Evolutionary conservation across 805 yeast species (phyloP), one percentile per base, ranked within the genome.

Genomic region (Cyberlindnera nakhonratchasimensis): DNA sequence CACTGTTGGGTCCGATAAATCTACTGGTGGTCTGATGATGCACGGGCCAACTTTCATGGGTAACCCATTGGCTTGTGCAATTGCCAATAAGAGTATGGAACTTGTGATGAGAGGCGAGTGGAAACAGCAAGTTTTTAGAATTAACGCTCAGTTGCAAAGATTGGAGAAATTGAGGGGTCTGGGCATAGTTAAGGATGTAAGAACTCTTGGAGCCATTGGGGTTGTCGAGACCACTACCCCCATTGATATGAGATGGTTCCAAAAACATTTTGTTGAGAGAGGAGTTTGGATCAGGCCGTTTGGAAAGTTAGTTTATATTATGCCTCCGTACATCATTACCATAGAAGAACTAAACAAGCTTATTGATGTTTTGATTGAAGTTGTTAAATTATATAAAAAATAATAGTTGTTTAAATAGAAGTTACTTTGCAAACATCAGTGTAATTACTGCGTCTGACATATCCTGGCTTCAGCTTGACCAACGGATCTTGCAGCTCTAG

Each of bases 41-140:
- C 62, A 57, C 37, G 61, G 62, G 3, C 59, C 61, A 20, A 59
- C 63, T 0, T 59, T 56, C 35, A 56, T 54, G 58, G 62, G 53
- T 8, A 59, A 54, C 38, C 59, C 62, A 3, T 42, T 58, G 25
- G 58, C 59, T 6, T 58, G 61, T 37, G 35, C 57, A 10, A 53
- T 51, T 9, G 60, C 61, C n/a, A 45, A 42, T 32, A 50, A 43
- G 31, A 48, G 53, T 7, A 19, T 58, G 18, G 59, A 58, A n/a
- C 48, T 58, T 11, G 26, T 58, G 21, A 25, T 42, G 37, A 46
- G 51, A 40, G 56, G 52, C 12, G 40, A 47, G 2, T 57, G 62
- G 60, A 46, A 42, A 16, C 10, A 16, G 9, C 59, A 54, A 14
- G 40, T 37, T 16, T 3, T 14, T 7, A 21, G 10, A 17, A 30